Evolutionary conservation across 2,329 filamentous ascomycete species (phyloP).

Genomic region (Ceratocystis colombiana): DNA sequence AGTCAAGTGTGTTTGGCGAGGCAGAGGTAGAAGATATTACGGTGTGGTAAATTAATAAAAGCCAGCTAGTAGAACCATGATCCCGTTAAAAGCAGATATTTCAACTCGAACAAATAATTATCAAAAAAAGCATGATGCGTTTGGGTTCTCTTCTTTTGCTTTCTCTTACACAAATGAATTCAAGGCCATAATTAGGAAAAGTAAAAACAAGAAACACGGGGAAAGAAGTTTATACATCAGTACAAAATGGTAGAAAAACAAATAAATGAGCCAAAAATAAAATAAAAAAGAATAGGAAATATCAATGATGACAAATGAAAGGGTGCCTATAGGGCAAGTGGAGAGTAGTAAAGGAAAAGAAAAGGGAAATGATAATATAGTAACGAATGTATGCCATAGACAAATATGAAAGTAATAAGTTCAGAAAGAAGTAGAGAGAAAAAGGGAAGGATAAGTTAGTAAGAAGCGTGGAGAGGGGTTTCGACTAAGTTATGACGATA

Average conservation of each 20-base stretch:
- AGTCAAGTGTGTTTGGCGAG: conserved; percentile 88
- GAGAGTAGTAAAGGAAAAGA: conserved; percentile 7
- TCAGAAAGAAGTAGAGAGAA: not conserved
- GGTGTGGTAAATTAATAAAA: conserved; percentile 54
- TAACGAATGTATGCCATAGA: conserved; percentile 9
- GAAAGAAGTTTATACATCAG: conserved; percentile 5
- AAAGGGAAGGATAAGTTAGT: not conserved
- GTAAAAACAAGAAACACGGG: not conserved
- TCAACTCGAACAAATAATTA: not conserved
- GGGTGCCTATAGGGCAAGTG: not conserved
- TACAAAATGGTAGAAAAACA: conserved; percentile 17
- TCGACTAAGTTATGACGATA: not conserved
- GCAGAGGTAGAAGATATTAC: conserved; percentile 95
- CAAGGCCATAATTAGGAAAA: not conserved
- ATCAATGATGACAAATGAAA: conserved; percentile 10
- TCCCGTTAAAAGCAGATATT: not conserved
- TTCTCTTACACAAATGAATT: not conserved
- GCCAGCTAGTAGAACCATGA: not conserved
- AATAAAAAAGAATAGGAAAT: conserved; percentile 13
- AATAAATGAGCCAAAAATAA: conserved; percentile 14
- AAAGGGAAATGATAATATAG: conserved; percentile 5
- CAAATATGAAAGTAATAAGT: not conserved
- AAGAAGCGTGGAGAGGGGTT: not conserved
- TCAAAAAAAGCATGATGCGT: not conserved
- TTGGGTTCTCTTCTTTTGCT: not conserved